Evolutionary conservation across 306 rosid species (phyloP).

Genomic region (Prunus dulcis): DNA sequence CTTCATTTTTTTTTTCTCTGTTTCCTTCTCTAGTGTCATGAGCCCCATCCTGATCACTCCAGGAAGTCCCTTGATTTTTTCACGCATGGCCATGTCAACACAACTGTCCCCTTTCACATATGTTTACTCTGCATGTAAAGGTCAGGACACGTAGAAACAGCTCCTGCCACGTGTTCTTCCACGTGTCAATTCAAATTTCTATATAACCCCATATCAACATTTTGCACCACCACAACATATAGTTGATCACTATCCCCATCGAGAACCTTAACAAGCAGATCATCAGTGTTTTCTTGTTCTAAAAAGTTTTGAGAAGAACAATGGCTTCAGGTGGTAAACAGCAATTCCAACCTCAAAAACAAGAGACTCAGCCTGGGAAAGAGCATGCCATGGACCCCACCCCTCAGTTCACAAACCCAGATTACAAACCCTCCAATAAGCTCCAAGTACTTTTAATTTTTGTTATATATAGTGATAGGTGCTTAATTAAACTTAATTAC

Average conservation of each 20-base stretch:
- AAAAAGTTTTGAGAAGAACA: constrained; percentile 8
- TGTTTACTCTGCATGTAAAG: constrained; percentile 8
- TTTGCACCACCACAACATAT: neutral
- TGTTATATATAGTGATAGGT: too few relatives aligned
- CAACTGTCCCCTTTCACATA: neutral
- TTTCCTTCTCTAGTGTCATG: neutral
- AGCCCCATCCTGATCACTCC: neutral
- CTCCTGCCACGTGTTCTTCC: constrained; percentile 30
- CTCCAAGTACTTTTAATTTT: constrained; percentile 41
- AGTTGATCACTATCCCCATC: too few relatives aligned
- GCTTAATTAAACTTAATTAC: neutral
- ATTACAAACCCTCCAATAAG: constrained; percentile 69
- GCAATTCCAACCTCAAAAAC: constrained; percentile 59
- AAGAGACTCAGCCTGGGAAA: constrained; percentile 68
- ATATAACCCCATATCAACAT: neutral
- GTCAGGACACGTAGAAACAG: constrained; percentile 12
- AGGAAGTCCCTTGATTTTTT: neutral
- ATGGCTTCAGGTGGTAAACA: constrained; percentile 62
- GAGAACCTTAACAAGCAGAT: too few relatives aligned
- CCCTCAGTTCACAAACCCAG: constrained; percentile 57
- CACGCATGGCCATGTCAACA: constrained; percentile 26
- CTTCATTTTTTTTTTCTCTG: neutral
- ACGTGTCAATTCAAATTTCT: constrained; percentile 21
- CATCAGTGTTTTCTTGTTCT: neutral
- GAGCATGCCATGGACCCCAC: constrained; percentile 71